Base-by-base conservation (phyloP, 768 basidiomycete genomes). In the Russula vinacea region DNA sequence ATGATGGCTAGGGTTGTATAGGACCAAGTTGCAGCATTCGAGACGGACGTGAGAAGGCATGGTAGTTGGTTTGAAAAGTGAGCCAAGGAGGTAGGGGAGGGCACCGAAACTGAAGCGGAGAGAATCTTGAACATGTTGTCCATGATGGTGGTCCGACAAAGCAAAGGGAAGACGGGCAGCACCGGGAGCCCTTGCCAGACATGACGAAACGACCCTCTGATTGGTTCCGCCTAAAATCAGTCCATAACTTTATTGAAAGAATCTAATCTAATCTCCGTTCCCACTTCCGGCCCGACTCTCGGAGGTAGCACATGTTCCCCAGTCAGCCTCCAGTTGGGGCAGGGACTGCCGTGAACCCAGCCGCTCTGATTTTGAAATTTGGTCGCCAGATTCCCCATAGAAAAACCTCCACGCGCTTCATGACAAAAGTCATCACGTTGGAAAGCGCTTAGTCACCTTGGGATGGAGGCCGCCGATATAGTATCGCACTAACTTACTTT, bases 1-100 rank as follows among this genome's bases (percentile, higher is more conserved):
- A 97, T 68, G 70, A 96, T 74, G 45, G 84, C 86, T 40, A 77
- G 66, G n/a, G 87, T 84, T 3, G 90, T 91, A 74, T 81, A 88
- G 42, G 88, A 72, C 86, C 89, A 89, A 40, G 72, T 73, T 14
- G 54, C 73, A 8, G 67, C 67, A 47, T 72, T 74, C 29, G 73
- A 73, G 29, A 75, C 60, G 42, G 77, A 64, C 16, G 76, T 66
- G 58, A 84, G 69, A 68, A 84, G 77, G 9, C 83, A 78, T 26
- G 81, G 74, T n/a, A 81, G 68, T 17, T 81, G 81, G 58, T 77
- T 76, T 64, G 81, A 77, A 59, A 81, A 73, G 50, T 79, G 74
- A 19, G 74, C 68, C 62, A 70, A 67, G 10, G 76, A 72, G 2
- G 79, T 79, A 11, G 79, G 80, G 64, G 82, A 80, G 22, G 86